Conservation (phyloP, 2,329 filamentous ascomycete genomes). For the Aspergillus sp. region DNA sequence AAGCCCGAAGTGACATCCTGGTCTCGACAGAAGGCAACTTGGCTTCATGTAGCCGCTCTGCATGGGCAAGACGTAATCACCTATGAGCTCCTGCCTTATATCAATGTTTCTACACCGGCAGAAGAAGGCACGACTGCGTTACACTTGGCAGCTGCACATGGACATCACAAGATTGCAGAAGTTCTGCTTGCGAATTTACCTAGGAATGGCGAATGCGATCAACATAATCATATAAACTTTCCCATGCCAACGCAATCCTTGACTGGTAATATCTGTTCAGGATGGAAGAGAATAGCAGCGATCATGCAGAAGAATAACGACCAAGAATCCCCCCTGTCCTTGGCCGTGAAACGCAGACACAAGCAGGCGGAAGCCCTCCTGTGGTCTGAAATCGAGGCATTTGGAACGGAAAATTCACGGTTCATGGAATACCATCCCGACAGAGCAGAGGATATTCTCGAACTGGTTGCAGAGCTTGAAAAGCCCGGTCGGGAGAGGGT, state of each 20-base stretch:
- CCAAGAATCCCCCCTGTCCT: neutral
- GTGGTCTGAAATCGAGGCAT: slow-evolving; percentile 1
- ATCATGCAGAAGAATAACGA: slow-evolving; percentile 1
- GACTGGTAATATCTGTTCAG: too few species aligned
- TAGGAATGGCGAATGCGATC: neutral
- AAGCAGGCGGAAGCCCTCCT: neutral
- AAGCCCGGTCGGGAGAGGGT: slow-evolving; percentile 2
- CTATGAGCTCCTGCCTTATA: neutral
- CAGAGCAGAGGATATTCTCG: neutral
- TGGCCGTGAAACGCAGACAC: neutral
- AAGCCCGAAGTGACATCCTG: too few species aligned
- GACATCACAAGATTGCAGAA: neutral
- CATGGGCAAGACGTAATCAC: too few species aligned
- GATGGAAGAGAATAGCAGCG: neutral
- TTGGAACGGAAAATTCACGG: neutral
- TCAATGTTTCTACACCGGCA: neutral
- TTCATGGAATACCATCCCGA: neutral
- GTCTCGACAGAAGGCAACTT: too few species aligned
- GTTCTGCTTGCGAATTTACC: neutral
- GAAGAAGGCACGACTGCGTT: neutral
- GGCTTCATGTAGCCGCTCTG: too few species aligned
- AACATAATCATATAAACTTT: too few species aligned
- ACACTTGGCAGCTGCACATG: slow-evolving; percentile 3
- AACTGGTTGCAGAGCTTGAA: slow-evolving; percentile 2
- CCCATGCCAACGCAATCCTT: too few species aligned